A percentile compares a stretch with the other conserved stretches of the same genome.
These are phyloP conservation scores for Sphagnum fallax DNA, from an alignment of 228 moss, liverwort and hornwort species.

Conservation along the genomic window DNA sequence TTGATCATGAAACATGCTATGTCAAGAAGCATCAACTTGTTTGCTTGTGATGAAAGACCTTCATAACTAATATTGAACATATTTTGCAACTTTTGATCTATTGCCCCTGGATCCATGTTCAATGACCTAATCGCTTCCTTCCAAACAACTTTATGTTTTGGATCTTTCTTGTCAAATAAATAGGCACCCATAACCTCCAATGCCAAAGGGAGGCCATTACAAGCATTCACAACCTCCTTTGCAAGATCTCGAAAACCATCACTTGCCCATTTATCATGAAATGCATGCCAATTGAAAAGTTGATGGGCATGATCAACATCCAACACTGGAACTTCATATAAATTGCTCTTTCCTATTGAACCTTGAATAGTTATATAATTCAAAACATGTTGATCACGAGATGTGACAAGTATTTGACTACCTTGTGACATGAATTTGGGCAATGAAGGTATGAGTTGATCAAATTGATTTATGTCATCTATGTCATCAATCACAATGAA, in stretches of 20 bases:
- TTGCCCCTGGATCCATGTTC: no score
- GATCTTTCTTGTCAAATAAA: conserved; percentile 8
- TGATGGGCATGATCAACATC: conserved; percentile 7
- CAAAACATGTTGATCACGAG: conserved; percentile 11
- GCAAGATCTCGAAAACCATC: conserved; percentile 22
- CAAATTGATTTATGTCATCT: conserved; percentile 22
- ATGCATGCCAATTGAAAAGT: conserved; percentile 33
- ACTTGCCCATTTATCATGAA: conserved; percentile 10
- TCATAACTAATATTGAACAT: no score
- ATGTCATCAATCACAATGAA: conserved; percentile 27
- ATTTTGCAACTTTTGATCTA: no score
- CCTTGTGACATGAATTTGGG: conserved; percentile 21
- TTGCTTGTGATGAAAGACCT: no score
- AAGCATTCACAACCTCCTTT: conserved; percentile 23
- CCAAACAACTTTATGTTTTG: not conserved
- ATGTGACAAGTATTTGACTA: conserved; percentile 24
- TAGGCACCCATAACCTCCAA: conserved; percentile 23
- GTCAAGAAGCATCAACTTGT: no score
- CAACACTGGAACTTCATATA: conserved; percentile 8
- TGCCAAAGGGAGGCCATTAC: conserved; percentile 21
- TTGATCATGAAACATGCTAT: no score
- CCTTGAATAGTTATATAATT: no score
- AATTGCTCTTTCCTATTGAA: no score
- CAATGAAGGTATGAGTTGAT: conserved; percentile 18
- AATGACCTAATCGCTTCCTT: not conserved